phyloP scores from a whole-genome alignment of 2,329 filamentous ascomycete species.

The Catunica adiposa region DNA sequence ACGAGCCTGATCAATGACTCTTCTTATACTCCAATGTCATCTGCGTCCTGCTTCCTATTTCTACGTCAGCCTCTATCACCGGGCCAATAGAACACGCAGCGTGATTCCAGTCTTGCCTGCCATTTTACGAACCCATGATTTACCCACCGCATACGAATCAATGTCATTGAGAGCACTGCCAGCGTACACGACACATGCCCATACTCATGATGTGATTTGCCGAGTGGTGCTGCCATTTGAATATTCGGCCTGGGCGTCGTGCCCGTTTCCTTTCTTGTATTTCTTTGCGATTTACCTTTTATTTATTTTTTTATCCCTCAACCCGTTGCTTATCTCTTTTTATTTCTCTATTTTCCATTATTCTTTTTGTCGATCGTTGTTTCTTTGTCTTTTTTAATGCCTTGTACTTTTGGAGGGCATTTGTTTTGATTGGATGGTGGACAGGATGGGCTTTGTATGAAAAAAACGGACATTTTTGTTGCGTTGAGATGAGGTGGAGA shows the following conservation, averaged over 20 bases:
- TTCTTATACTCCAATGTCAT: conserved; percentile 1
- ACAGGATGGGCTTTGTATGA: conserved; percentile 12
- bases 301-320: background rate
- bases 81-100: too few species aligned
- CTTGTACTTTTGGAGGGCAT: background rate
- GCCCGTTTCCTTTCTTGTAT: conserved; percentile 3
- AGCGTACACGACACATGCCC: too few species aligned
- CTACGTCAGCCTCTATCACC: too few species aligned
- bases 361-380: background rate
- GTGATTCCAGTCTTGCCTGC: background rate
- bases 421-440: conserved; percentile 6
- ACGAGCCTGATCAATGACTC: conserved; percentile 10
- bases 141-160: background rate
- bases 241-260: too few species aligned
- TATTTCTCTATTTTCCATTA: background rate
- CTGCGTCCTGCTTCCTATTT: too few species aligned
- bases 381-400: conserved; percentile 3
- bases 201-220: too few species aligned
- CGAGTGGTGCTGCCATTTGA: too few species aligned
- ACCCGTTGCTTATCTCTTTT: background rate
- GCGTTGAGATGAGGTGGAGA: background rate
- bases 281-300: background rate
- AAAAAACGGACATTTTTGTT: conserved; percentile 12
- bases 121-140: conserved; percentile 5
- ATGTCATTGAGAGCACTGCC: background rate